phyloP scores from a whole-genome alignment of 164 flowering plant species.

The Piper betle region DNA sequence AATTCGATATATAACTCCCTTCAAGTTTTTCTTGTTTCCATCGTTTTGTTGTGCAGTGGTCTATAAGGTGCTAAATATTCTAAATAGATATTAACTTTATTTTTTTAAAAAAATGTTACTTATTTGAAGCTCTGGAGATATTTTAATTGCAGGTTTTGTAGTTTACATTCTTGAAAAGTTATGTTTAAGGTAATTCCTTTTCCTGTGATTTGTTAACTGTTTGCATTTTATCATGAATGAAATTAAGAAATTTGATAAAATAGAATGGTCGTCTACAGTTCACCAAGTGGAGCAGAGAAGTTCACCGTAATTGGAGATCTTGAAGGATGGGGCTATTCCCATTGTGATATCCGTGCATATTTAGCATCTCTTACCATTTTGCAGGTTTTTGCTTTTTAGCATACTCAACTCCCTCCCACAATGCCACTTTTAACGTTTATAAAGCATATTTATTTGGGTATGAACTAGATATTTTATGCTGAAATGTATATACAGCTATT shows the following conservation, averaged over 20 bases:
- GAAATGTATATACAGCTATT: too few species aligned
- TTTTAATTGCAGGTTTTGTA: slow-evolving; percentile 37
- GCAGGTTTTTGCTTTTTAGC: slow-evolving; percentile 39
- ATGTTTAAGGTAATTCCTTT: slow-evolving; percentile 43
- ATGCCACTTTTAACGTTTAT: not conserved
- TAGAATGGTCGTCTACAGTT: slow-evolving; percentile 26
- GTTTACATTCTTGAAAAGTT: slow-evolving; percentile 52
- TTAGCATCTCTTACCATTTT: slow-evolving; percentile 53
- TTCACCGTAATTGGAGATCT: slow-evolving; percentile 51
- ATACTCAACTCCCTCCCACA: not conserved
- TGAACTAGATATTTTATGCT: too few species aligned
- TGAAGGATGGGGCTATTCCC: slow-evolving; percentile 76
- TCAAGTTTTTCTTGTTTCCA: not conserved
- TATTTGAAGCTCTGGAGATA: not conserved
- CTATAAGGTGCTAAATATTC: too few species aligned
- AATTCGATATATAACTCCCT: too few species aligned
- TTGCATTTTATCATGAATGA: not conserved
- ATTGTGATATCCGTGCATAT: slow-evolving; percentile 56
- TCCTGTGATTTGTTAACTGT: not conserved
- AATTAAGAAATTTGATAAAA: too few species aligned
- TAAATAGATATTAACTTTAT: too few species aligned
- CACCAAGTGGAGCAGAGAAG: slow-evolving; percentile 59
- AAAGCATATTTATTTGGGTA: too few species aligned
- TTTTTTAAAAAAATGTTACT: not conserved
- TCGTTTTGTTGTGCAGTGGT: too few species aligned